These are phyloP conservation scores for Brettanomyces nanus DNA, from an alignment of 805 yeast genomes.

Conservation along the genomic window DNA sequence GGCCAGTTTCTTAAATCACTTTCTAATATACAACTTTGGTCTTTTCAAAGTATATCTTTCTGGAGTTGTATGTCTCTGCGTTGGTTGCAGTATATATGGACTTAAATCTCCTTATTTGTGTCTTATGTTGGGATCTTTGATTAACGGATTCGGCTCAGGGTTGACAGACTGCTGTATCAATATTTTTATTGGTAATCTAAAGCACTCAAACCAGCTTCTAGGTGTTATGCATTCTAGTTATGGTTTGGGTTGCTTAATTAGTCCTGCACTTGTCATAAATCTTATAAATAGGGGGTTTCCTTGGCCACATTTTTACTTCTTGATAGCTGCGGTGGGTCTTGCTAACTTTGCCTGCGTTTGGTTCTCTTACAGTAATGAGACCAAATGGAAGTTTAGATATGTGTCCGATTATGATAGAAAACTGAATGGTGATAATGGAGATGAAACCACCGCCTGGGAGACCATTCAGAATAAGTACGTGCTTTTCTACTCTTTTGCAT, in stretches of 20 bases:
- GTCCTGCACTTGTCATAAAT: conserved; percentile 38
- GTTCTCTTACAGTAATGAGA: conserved; percentile 32
- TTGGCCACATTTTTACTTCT: conserved; percentile 40
- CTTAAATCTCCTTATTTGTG: conserved; percentile 34
- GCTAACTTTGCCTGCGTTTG: conserved; percentile 19
- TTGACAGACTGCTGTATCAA: conserved; percentile 47
- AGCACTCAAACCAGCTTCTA: conserved; percentile 39
- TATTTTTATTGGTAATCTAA: conserved; percentile 41
- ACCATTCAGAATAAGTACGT: conserved; percentile 29
- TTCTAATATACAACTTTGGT: conserved; percentile 36
- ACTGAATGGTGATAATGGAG: conserved; percentile 12
- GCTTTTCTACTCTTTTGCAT: conserved; percentile 31
- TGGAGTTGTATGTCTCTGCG: conserved; percentile 8
- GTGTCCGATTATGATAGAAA: conserved; percentile 5
- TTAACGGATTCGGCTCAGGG: conserved; percentile 51
- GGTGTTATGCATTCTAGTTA: conserved; percentile 46
- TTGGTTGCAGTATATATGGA: conserved; percentile 24
- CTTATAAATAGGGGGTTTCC: conserved; percentile 29
- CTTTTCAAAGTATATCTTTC: conserved; percentile 35
- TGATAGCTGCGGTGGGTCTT: conserved; percentile 26
- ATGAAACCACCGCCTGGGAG: conserved; percentile 11
- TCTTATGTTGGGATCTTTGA: conserved; percentile 30
- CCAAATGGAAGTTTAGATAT: conserved; percentile 36
- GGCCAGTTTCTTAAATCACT: conserved; percentile 42
- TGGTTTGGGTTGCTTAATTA: conserved; percentile 45